Base-by-base conservation (phyloP, 2,329 filamentous ascomycete genomes). In the Cytospora piceicola region DNA sequence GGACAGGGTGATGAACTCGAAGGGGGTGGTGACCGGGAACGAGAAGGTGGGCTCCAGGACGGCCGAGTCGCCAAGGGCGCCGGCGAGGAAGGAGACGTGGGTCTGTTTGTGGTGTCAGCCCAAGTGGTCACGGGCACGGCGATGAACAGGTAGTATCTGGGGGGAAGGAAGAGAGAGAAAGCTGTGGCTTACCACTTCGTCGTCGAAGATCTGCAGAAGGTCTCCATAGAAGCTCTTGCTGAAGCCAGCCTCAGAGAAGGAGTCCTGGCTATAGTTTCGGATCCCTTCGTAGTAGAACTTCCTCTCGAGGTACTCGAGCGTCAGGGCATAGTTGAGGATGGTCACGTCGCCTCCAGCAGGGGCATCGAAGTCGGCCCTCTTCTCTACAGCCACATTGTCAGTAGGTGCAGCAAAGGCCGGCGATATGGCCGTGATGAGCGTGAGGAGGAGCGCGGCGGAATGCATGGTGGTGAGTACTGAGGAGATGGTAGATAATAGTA, bases 241-340 rank as follows among this genome's bases (percentile, higher is more conserved):
- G 36, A 58, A 69, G 4, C 66, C 64, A 27, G 64, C 63, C 12
- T 39, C 30, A 4, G 3, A 1, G 60, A 69, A 68, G 27, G 58
- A 57, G 0, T 17, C 12, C 22, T 63, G 46, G 34, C 80, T 81
- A 78, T 84, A 90, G 71, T 86, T 87, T 65, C 78, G 74, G 5
- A 90, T 78, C 46, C 83, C 88, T 58, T 88, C 73, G 46, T 79
- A 77, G 77, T 91, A 91, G 77, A 90, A 90, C 63, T 79, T 80
- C 67, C 85, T 78, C 76, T 91, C 88, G 34, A 86, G 81, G 63
- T 84, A 80, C 75, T 87, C 84, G 6, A 86, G 80, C 1, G 80
- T 79, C 27, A 83, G 73, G 24, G 81, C 81, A 60, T 82, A 83
- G 75, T 81, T 80, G 61, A 82, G 76, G 60, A 82, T 81, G 59